Evolutionary conservation across 768 basidiomycete genomes (phyloP).

Genomic region (Stropharia rugosoannulata): DNA sequence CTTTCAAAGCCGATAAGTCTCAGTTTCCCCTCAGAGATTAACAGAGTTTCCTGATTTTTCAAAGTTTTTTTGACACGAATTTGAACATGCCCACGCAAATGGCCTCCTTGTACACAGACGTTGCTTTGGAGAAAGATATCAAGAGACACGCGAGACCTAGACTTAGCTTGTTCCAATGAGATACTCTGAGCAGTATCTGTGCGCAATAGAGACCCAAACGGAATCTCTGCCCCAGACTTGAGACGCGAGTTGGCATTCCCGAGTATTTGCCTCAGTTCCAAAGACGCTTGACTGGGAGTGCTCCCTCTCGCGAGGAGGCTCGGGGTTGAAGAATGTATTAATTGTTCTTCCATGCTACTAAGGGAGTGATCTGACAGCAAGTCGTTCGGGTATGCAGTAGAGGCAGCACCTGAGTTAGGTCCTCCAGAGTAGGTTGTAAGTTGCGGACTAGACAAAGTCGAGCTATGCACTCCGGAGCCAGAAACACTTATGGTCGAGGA

Average conservation of each 20-base stretch:
- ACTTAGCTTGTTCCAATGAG: slow-evolving; percentile 67
- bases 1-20: slow-evolving; percentile 86
- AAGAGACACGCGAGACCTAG: slow-evolving; percentile 75
- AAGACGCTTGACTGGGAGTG: slow-evolving; percentile 19
- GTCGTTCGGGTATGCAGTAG: no score
- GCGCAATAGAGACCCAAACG: slow-evolving; percentile 7
- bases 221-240: slow-evolving; percentile 49
- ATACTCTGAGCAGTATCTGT: neutral
- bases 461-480: slow-evolving; percentile 14
- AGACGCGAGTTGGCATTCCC: slow-evolving; percentile 60
- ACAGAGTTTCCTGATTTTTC: slow-evolving; percentile 56
- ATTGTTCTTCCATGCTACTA: no score
- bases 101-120: slow-evolving; percentile 76
- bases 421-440: no score
- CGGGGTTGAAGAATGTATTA: neutral
- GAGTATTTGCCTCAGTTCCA: slow-evolving; percentile 44
- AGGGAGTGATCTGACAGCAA: no score
- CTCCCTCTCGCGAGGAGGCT: neutral
- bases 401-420: no score
- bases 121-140: slow-evolving; percentile 79
- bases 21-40: slow-evolving; percentile 74
- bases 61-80: slow-evolving; percentile 57
- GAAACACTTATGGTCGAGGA: slow-evolving; percentile 44
- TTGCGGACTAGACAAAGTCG: no score
- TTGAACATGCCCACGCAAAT: slow-evolving; percentile 67